These are phyloP conservation scores for Pythium biforme DNA, from an alignment of 352 stramenopile genomes.

Conservation along the genomic window DNA sequence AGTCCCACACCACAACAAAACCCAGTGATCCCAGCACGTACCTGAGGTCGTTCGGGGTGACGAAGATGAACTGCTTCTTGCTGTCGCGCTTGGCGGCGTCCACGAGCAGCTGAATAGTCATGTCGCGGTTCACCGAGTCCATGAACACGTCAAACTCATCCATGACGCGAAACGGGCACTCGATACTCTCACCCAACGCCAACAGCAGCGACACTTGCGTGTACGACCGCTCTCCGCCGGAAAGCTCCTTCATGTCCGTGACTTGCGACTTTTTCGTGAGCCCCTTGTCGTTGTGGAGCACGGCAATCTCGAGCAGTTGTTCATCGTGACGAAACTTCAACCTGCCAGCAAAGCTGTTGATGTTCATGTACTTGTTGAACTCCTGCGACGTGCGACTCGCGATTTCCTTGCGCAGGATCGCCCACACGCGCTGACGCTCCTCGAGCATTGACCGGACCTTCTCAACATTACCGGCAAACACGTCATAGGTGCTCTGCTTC, in stretches of 20 bases:
- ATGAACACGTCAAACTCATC: slow-evolving; percentile 99
- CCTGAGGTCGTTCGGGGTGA: slow-evolving; percentile 87
- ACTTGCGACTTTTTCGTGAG: slow-evolving; percentile 81
- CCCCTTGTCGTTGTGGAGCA: slow-evolving; percentile 78
- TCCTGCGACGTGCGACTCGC: slow-evolving; percentile 69
- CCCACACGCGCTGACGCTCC: slow-evolving; percentile 70
- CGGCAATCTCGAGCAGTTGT: slow-evolving; percentile 73
- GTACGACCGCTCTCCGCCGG: slow-evolving; percentile 95
- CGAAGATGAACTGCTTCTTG: slow-evolving; percentile 89
- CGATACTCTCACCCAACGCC: slow-evolving; percentile 90
- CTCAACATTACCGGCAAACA: slow-evolving; percentile 61
- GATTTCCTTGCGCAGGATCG: slow-evolving; percentile 78
- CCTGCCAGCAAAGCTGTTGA: slow-evolving; percentile 85
- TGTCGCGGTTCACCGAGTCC: slow-evolving; percentile 95
- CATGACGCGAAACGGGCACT: slow-evolving; percentile 96
- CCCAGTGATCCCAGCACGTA: slow-evolving; percentile 27
- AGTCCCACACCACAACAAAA: no score
- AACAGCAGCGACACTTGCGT: slow-evolving; percentile 96
- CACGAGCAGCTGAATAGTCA: slow-evolving; percentile 95
- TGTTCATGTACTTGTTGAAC: slow-evolving; percentile 84
- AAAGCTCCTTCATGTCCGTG: slow-evolving; percentile 96
- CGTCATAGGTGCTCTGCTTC: slow-evolving; percentile 63
- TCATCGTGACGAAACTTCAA: slow-evolving; percentile 80
- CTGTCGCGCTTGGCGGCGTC: slow-evolving; percentile 70
- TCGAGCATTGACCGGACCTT: slow-evolving; percentile 74